phyloP scores from a whole-genome alignment of 2,329 filamentous ascomycete species.

The Gyromitra esculenta region DNA sequence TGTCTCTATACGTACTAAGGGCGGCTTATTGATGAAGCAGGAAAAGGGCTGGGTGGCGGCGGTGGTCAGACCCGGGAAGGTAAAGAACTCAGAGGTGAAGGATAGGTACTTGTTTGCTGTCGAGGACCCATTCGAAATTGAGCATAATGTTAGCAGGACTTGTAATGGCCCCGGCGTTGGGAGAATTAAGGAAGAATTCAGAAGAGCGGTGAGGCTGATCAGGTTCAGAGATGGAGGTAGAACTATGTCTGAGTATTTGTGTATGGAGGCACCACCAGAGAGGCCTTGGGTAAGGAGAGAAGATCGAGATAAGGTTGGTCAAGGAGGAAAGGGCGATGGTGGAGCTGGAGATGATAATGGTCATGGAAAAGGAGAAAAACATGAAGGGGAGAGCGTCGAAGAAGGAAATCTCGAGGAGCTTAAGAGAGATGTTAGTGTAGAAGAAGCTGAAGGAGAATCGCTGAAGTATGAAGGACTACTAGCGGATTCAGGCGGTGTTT shows the following conservation, averaged over 20 bases:
- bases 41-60: constrained; percentile 89
- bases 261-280: constrained; percentile 52
- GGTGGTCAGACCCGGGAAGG: constrained; percentile 65
- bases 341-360: constrained; percentile 31
- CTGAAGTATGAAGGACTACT: constrained; percentile 18
- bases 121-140: constrained; percentile 88
- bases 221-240: constrained; percentile 54
- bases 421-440: constrained; percentile 1
- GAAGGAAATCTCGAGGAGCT: background rate
- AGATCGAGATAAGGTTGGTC: constrained; percentile 48
- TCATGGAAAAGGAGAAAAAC: constrained; percentile 2
- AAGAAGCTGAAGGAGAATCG: constrained; percentile 6
- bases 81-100: constrained; percentile 54
- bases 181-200: constrained; percentile 56
- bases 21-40: constrained; percentile 76
- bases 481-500: constrained; percentile 9
- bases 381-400: background rate
- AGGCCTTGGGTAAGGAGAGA: constrained; percentile 52
- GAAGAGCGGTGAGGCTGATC: constrained; percentile 56
- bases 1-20: constrained; percentile 76
- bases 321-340: constrained; percentile 40
- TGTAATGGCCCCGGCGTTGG: constrained; percentile 55
- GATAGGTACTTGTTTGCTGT: constrained; percentile 82
- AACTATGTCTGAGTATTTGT: constrained; percentile 46
- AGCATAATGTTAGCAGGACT: constrained; percentile 88